Evolutionary conservation across 495 filamentous ascomycete species (phyloP), one percentile per base, ranked within the genome.

Genomic region (Aspergillus diversus): DNA sequence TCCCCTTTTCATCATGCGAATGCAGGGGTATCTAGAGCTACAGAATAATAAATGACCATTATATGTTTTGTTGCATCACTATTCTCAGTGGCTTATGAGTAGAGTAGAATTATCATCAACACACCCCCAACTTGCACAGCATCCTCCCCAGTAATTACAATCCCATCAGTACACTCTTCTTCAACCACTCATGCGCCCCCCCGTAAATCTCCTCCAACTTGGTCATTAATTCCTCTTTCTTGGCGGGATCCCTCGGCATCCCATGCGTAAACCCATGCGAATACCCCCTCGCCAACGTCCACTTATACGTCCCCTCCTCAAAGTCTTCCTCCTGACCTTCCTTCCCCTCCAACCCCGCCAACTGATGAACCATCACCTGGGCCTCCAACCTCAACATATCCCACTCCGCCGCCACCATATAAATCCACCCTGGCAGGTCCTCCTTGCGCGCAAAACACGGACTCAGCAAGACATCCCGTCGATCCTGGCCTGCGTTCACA

Each of bases 401-500:
- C 65, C 66, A 74, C 60, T 74, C 57, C 15, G 71, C 71, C 3
- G 67, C 67, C 31, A 74, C 64, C 55, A 74, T 63, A 56, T 72
- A 72, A 34, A 74, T 67, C 65, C 63, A 67, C 16, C 58, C 39
- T 35, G 74, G 75, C n/a, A 79, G 64, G 57, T 74, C 66, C 57
- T 73, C 63, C 35, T 39, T 57, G 48, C 55, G 34, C 8, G 76
- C 76, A 64, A 71, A 79, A 31, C 55, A 34, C 13, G 71, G 68
- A 55, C 75, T 77, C 0, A 79, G 69, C 27, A 74, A 16, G 31
- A 74, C 72, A 66, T 79, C 75, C 34, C 74, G 59, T 5, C 68
- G 59, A 52, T 79, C 63, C 56, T 71, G 69, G 5, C 75, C 73
- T 7, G 60, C 47, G 7, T 37, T 59, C 11, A 79, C 68, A 65